Evolutionary conservation across 2,329 filamentous ascomycete genomes (phyloP).

Genomic region (Teratosphaeria pseudoeucalypti): DNA sequence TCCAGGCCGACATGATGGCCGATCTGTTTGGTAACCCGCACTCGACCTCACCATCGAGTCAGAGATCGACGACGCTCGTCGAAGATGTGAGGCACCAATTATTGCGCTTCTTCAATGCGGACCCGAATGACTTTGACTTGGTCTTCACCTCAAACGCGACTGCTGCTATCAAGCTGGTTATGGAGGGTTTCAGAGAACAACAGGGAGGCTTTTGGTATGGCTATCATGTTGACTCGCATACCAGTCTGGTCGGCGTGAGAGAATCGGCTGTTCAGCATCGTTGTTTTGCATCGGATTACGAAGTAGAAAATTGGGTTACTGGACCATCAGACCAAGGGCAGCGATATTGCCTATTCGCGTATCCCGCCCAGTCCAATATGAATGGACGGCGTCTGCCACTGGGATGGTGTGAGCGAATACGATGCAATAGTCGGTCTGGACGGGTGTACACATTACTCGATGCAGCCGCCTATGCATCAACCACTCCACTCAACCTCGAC

Average conservation of each 20-base stretch:
- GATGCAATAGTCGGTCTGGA: not conserved
- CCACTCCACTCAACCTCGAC: conserved; percentile 62
- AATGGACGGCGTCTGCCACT: conserved; percentile 67
- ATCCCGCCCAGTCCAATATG: conserved; percentile 89
- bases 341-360: conserved; percentile 54
- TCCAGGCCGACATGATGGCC: conserved; percentile 66
- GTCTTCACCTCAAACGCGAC: conserved; percentile 91
- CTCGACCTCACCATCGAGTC: conserved; percentile 71
- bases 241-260: conserved; percentile 72
- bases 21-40: conserved; percentile 87
- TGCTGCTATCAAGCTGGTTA: conserved; percentile 76
- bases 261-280: conserved; percentile 49
- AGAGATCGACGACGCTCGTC: conserved; percentile 56
- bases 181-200: conserved; percentile 61
- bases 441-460: conserved; percentile 61
- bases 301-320: conserved; percentile 55
- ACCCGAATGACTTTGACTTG: conserved; percentile 72
- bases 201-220: conserved; percentile 65
- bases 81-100: conserved; percentile 64
- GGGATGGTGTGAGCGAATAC: conserved; percentile 43
- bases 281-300: conserved; percentile 56
- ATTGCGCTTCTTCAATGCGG: conserved; percentile 68
- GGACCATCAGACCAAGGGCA: not conserved
- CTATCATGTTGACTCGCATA: conserved; percentile 79
- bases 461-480: conserved; percentile 71